phyloP scores from a whole-genome alignment of 192 early-diverging fungal genomes.

The Entomortierella chlamydospora region DNA sequence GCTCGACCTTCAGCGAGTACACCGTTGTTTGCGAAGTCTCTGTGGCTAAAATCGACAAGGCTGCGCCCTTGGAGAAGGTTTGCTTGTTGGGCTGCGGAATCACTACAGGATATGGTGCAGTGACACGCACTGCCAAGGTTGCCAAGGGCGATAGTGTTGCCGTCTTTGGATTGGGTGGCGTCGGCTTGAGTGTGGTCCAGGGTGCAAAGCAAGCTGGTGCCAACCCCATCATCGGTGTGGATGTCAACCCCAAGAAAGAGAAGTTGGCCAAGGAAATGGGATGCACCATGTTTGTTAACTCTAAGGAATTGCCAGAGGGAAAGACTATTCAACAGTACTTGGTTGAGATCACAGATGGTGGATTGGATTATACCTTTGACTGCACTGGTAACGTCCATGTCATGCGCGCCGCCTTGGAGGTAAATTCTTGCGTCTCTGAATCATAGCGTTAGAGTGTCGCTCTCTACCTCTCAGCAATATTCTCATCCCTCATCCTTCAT shows the following conservation, averaged over 20 bases:
- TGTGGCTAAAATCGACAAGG: conserved; percentile 85
- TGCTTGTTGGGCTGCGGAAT: conserved; percentile 97
- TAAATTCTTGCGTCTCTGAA: background rate
- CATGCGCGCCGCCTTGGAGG: conserved; percentile 96
- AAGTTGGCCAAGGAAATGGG: conserved; percentile 72
- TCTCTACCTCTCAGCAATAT: background rate
- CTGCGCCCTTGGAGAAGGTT: conserved; percentile 84
- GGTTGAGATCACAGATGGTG: conserved; percentile 93
- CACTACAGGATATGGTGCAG: conserved; percentile 96
- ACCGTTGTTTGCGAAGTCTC: conserved; percentile 93
- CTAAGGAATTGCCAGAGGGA: conserved; percentile 30
- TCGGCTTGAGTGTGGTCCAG: conserved; percentile 91
- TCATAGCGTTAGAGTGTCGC: too few species aligned
- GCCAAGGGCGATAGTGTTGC: conserved; percentile 81
- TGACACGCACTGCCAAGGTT: conserved; percentile 92
- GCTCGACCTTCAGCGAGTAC: conserved; percentile 96
- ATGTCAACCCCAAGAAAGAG: conserved; percentile 90
- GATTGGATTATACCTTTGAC: conserved; percentile 97
- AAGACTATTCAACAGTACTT: conserved; percentile 70
- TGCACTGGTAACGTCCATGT: conserved; percentile 92
- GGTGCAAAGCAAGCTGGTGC: conserved; percentile 77
- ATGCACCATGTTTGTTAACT: conserved; percentile 42
- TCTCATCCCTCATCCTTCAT: too few species aligned
- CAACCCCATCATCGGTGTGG: conserved; percentile 89
- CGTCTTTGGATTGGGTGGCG: conserved; percentile 96